Conservation (phyloP, 2,329 filamentous ascomycete genomes). For the Diaporthe amygdali region DNA sequence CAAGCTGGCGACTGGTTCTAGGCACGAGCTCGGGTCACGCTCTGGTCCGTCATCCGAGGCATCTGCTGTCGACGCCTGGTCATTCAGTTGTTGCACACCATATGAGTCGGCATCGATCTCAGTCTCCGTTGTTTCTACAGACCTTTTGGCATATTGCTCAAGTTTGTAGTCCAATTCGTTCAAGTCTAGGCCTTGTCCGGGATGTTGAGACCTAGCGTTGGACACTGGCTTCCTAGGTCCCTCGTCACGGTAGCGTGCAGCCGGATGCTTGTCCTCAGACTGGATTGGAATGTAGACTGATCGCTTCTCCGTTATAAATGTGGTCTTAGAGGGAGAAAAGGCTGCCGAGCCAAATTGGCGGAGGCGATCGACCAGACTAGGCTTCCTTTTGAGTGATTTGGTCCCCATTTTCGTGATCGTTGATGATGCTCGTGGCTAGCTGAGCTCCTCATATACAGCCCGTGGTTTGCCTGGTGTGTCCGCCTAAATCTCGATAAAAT, state of each 20-base stretch:
- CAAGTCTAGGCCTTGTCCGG: not conserved
- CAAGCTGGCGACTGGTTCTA: not conserved
- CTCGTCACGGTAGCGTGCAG: not conserved
- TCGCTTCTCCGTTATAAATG: not conserved
- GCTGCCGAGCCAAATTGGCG: slow-evolving; percentile 12
- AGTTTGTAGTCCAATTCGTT: slow-evolving; percentile 16
- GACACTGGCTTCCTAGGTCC: not conserved
- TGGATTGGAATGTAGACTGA: not conserved
- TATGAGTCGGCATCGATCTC: not conserved
- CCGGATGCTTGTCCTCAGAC: not conserved
- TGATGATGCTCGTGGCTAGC: not conserved
- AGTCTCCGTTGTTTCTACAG: not conserved
- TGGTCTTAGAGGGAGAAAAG: not conserved
- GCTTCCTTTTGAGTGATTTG: slow-evolving; percentile 1
- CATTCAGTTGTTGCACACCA: too few relatives aligned
- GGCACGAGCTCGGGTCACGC: slow-evolving; percentile 1
- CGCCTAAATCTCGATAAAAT: not conserved
- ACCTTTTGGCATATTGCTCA: not conserved
- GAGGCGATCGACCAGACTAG: slow-evolving; percentile 23
- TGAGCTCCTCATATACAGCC: not conserved
- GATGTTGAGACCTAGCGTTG: not conserved
- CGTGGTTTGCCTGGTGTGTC: not conserved
- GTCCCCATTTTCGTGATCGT: not conserved
- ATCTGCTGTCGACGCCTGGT: not conserved
- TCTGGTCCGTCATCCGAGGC: not conserved